These are phyloP conservation scores for Lichtheimia ornata DNA, from an alignment of 371 early-diverging fungal genomes.

Conservation along the genomic window DNA sequence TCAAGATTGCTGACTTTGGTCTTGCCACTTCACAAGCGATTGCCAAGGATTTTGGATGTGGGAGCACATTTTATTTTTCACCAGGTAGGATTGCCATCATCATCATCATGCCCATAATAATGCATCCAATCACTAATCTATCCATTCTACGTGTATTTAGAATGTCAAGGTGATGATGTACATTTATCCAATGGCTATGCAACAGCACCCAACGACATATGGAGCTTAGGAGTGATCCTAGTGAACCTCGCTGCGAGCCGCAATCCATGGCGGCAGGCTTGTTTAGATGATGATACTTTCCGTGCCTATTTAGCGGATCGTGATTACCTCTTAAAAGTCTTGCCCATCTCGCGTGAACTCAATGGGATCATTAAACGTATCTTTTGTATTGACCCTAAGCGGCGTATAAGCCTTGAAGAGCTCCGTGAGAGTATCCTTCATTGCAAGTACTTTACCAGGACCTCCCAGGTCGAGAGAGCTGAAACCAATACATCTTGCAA, in stretches of 20 bases:
- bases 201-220: constrained; percentile 81
- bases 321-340: constrained; percentile 60
- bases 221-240: constrained; percentile 84
- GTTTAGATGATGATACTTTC: constrained; percentile 74
- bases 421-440: constrained; percentile 54
- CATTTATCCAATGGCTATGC: constrained; percentile 56
- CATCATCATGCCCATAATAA: background rate
- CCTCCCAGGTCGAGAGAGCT: constrained; percentile 27
- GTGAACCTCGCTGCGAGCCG: constrained; percentile 76
- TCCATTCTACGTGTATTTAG: constrained; percentile 29
- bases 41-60: constrained; percentile 88
- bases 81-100: constrained; percentile 55
- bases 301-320: constrained; percentile 61
- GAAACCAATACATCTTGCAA: constrained; percentile 12
- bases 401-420: constrained; percentile 71
- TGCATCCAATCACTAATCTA: too few relatives aligned
- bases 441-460: constrained; percentile 63
- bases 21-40: constrained; percentile 75
- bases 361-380: constrained; percentile 72
- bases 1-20: constrained; percentile 94
- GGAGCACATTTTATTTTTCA: constrained; percentile 90
- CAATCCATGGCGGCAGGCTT: constrained; percentile 83
- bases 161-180: constrained; percentile 72
- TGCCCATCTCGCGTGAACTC: constrained; percentile 74
- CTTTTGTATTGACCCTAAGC: constrained; percentile 70